These are phyloP conservation scores for Aspergillus tamarii DNA, from an alignment of 2,329 filamentous ascomycete species.

Conservation along the genomic window DNA sequence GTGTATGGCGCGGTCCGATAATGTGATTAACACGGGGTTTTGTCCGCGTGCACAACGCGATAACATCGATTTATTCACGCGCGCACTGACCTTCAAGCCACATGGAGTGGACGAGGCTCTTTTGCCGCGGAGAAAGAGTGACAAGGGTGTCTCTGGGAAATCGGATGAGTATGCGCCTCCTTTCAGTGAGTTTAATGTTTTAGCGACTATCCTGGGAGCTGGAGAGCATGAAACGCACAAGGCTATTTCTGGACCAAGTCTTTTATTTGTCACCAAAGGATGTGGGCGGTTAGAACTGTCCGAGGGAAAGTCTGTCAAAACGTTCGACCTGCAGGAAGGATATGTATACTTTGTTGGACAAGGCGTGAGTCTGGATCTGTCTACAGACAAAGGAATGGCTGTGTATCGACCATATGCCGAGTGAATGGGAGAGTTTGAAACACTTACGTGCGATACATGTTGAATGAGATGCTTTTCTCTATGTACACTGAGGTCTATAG, in stretches of 20 bases:
- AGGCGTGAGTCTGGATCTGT: slow-evolving; percentile 54
- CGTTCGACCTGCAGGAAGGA: slow-evolving; percentile 61
- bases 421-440: slow-evolving; percentile 18
- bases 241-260: slow-evolving; percentile 62
- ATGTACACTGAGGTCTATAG: background rate
- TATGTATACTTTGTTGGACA: slow-evolving; percentile 69
- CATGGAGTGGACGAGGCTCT: slow-evolving; percentile 61
- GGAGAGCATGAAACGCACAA: slow-evolving; percentile 63
- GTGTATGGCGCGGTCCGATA: slow-evolving; percentile 76
- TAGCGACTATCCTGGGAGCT: slow-evolving; percentile 59
- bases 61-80: slow-evolving; percentile 65
- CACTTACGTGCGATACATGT: background rate
- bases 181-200: slow-evolving; percentile 72
- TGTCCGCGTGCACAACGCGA: slow-evolving; percentile 69
- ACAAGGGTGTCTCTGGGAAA: slow-evolving; percentile 60
- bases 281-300: slow-evolving; percentile 59
- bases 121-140: slow-evolving; percentile 54
- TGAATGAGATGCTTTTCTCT: background rate
- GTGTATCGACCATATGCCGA: slow-evolving; percentile 53
- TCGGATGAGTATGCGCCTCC: slow-evolving; percentile 68
- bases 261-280: slow-evolving; percentile 66
- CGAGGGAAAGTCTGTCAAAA: slow-evolving; percentile 42
- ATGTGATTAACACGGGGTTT: slow-evolving; percentile 75
- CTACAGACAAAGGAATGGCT: slow-evolving; percentile 48
- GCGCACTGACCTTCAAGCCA: slow-evolving; percentile 65